A percentile compares a stretch with the other conserved stretches of the same genome.
Conservation (phyloP, 192 early-diverging fungal genomes). For the Umbelopsis ramanniana region DNA sequence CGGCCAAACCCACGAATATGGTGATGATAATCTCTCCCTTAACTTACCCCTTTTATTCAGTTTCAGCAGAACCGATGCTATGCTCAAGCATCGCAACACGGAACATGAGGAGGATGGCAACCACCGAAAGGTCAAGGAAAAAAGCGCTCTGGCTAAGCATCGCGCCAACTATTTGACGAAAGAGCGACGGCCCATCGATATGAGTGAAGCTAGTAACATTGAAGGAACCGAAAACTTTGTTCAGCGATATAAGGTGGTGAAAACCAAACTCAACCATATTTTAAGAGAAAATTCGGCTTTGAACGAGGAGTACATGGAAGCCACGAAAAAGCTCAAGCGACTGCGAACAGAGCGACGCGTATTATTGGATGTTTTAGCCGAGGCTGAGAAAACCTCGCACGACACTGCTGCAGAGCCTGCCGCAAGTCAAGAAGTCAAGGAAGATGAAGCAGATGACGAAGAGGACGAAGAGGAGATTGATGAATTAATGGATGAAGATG, state of each 20-base stretch:
- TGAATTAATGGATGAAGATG: constrained; percentile 16
- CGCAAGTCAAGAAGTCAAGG: background rate
- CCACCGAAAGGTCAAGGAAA: background rate
- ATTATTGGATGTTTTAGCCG: constrained; percentile 45
- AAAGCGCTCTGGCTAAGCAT: constrained; percentile 12
- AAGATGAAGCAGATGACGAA: constrained; percentile 3
- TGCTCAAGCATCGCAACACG: constrained; percentile 37
- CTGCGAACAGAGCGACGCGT: constrained; percentile 46
- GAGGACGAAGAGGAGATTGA: constrained; percentile 3
- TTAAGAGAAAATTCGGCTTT: constrained; percentile 49
- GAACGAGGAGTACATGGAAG: constrained; percentile 39
- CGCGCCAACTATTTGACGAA: background rate
- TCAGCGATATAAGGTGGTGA: constrained; percentile 40
- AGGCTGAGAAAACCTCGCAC: constrained; percentile 19
- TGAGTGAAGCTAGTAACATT: background rate
- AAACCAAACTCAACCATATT: constrained; percentile 47
- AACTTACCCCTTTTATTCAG: constrained; percentile 19
- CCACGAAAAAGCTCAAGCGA: constrained; percentile 41
- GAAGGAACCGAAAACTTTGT: constrained; percentile 7
- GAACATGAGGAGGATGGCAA: constrained; percentile 25
- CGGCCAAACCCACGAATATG: background rate
- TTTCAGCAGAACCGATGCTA: constrained; percentile 41
- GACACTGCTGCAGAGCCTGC: background rate
- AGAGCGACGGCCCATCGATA: constrained; percentile 12
- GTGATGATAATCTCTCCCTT: background rate